A percentile compares a stretch with the other conserved stretches of the same genome.
Conservation (phyloP, 78 protist species). For the Dictyostelium citrinum region DNA sequence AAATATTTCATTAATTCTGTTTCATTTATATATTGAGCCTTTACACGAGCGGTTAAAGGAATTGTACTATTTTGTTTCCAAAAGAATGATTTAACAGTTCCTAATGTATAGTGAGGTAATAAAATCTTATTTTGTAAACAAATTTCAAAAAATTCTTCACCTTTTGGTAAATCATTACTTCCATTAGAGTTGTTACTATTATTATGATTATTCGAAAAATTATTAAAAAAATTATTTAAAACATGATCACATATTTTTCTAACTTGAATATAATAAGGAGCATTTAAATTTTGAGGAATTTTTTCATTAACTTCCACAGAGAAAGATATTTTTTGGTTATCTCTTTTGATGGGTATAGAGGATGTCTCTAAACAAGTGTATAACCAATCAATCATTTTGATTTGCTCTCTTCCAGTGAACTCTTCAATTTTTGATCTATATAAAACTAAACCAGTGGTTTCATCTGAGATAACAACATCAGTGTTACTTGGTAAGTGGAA, state of each 20-base stretch:
- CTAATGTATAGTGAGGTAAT: background rate
- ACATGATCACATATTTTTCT: background rate
- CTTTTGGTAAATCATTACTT: background rate
- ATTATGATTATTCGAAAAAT: background rate
- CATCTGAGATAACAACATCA: slow-evolving; percentile 24
- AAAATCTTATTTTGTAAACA: slow-evolving; percentile 1
- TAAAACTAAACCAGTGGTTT: background rate
- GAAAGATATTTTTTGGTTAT: background rate
- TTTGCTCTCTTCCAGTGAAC: slow-evolving; percentile 20
- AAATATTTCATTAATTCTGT: background rate
- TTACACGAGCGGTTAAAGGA: background rate
- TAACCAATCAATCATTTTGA: slow-evolving; percentile 24
- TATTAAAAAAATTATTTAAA: background rate
- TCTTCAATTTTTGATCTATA: slow-evolving; percentile 13
- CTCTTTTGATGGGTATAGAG: background rate
- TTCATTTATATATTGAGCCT: slow-evolving; percentile 6
- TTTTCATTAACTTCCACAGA: background rate
- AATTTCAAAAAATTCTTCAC: slow-evolving; percentile 33
- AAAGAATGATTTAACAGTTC: slow-evolving; percentile 30
- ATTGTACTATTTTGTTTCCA: slow-evolving; percentile 36
- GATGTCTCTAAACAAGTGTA: background rate
- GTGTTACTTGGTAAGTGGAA: slow-evolving; percentile 41
- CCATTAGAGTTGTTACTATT: background rate
- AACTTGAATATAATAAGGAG: background rate
- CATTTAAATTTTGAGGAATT: background rate